Percentiles rank a stretch among this genome's conserved stretches.
Evolutionary conservation across 1,139 yeast species (phyloP).

Genomic region (Blastobotrys proliferans): DNA sequence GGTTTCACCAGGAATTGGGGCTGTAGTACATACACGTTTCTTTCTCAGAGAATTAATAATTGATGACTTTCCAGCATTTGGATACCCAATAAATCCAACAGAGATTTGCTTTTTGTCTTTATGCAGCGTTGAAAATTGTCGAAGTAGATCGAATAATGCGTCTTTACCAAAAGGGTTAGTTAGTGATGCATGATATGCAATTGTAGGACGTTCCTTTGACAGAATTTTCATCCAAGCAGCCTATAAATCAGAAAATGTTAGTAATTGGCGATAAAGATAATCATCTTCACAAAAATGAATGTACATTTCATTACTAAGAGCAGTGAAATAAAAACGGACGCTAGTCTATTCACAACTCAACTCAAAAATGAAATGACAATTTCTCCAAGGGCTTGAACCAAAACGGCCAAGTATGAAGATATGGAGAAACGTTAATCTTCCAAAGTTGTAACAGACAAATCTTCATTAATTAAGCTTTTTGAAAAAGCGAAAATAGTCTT

Average conservation of each 20-base stretch:
- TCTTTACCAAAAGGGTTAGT: constrained; percentile 98
- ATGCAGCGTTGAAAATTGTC: constrained; percentile 90
- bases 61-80: constrained; percentile 95
- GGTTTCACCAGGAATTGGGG: constrained; percentile 98
- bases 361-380: constrained; percentile 46
- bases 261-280: constrained; percentile 10
- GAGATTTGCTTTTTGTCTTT: constrained; percentile 93
- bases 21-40: constrained; percentile 94
- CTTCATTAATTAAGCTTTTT: constrained; percentile 23
- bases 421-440: constrained; percentile 69
- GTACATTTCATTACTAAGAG: constrained; percentile 42
- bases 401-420: constrained; percentile 46
- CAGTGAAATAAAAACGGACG: constrained; percentile 21
- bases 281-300: constrained; percentile 17
- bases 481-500: constrained; percentile 37
- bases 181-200: constrained; percentile 97
- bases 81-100: constrained; percentile 96
- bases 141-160: constrained; percentile 81
- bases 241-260: constrained; percentile 54
- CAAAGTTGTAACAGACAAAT: constrained; percentile 93
- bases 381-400: constrained; percentile 42
- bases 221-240: constrained; percentile 98
- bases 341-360: constrained; percentile 31
- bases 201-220: constrained; percentile 86
- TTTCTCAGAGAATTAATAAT: constrained; percentile 89